Base-by-base conservation (phyloP, 129 eudicot genomes). In the Ambrosia trifida region DNA sequence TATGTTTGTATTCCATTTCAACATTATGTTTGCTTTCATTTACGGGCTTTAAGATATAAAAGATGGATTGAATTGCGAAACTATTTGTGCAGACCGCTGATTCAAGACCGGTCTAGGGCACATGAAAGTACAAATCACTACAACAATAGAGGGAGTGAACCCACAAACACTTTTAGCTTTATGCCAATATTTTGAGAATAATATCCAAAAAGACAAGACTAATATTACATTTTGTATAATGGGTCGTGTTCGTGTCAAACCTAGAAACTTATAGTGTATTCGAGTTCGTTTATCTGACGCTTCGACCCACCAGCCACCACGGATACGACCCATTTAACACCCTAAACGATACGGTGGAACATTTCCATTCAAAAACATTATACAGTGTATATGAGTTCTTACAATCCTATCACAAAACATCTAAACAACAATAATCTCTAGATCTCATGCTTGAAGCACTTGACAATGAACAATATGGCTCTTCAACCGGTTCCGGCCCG, bases 391-490 rank as follows among this genome's bases (percentile, higher is more conserved):
- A 74, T 56, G 12, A 70, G 58, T 72, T 53, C 69, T 72, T 72
- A 20, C 74, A 72, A 43, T 30, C 61, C 77, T 54, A 70, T 17
- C 19, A 73, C 69, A 73, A 54, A 75, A 53, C 73, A 75, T 65
- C 73, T 74, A 64, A 62, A 64, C 46, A 56, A 74, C 72, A 19
- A n/a, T 40, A 19, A n/a, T 40, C 50, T 9, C 70, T n/a, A 52
- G 30, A 52, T 8, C 36, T 87, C 84, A 88, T 8, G 95, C 88
- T 76, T 79, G 91, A 82, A 89, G 96, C 66, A 89, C 92, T 68
- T 89, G 96, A 75, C 96, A 86, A 35, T 89, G 92, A 72, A 89
- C 88, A 43, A 89, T 86, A 60, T 89, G 89, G 65, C 89, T 89
- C 70, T 86, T 86, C 7, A 86, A 69, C 41, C 90, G 85, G 77